Evolutionary conservation across 495 filamentous ascomycete genomes (phyloP).

Genomic region (Aspergillus steynii): DNA sequence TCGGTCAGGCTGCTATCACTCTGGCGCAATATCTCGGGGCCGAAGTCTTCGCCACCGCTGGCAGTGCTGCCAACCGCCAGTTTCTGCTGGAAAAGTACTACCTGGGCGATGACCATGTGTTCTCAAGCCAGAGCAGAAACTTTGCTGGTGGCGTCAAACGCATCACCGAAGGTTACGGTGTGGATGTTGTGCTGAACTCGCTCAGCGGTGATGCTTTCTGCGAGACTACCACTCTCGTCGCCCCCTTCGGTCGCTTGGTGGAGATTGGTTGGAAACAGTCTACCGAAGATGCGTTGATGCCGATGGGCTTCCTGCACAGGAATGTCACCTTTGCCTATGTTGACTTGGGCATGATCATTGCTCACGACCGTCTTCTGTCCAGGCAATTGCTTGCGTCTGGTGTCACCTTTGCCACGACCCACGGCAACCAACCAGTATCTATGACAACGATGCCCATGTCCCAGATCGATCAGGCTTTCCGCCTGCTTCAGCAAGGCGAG

Average conservation of each 20-base stretch:
- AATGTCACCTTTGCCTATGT: constrained; percentile 17
- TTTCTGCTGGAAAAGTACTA: constrained; percentile 50
- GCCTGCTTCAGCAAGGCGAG: constrained; percentile 55
- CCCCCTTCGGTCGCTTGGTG: constrained; percentile 49
- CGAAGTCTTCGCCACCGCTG: constrained; percentile 59
- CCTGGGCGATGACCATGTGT: constrained; percentile 55
- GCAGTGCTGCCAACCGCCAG: constrained; percentile 50
- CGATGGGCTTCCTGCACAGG: constrained; percentile 26
- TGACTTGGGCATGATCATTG: constrained; percentile 18
- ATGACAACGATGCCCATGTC: constrained; percentile 40
- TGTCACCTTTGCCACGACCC: constrained; percentile 12
- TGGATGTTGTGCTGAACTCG: constrained; percentile 58
- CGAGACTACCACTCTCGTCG: constrained; percentile 43
- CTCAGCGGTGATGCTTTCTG: constrained; percentile 39
- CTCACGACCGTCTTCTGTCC: neutral
- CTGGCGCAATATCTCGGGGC: constrained; percentile 56
- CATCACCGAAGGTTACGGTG: constrained; percentile 47
- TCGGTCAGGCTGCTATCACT: constrained; percentile 62
- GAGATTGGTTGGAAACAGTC: constrained; percentile 52
- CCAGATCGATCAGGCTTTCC: constrained; percentile 53
- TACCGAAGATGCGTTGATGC: constrained; percentile 18
- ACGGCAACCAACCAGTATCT: constrained; percentile 18
- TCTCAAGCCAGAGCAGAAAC: constrained; percentile 45
- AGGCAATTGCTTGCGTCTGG: constrained; percentile 1
- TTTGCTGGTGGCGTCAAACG: constrained; percentile 42